These are phyloP conservation scores for Davidsoniella australis DNA, from an alignment of 2,329 filamentous ascomycete genomes.

Conservation along the genomic window DNA sequence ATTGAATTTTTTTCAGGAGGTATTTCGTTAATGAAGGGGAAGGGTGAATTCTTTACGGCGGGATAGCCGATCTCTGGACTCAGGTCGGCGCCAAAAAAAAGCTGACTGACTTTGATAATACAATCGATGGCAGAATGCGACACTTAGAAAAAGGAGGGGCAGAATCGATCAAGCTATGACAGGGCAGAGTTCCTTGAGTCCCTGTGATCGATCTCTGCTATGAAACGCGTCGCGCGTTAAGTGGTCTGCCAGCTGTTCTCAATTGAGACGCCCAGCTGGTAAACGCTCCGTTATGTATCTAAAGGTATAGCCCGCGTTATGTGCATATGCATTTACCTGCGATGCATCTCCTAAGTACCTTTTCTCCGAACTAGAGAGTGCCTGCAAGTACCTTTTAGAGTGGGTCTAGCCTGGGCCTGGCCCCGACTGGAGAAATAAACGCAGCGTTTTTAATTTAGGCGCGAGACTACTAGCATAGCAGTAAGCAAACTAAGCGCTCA, in stretches of 20 bases:
- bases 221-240: constrained; percentile 12
- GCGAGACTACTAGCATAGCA: no score
- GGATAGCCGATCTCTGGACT: no score
- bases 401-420: no score
- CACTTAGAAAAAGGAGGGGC: constrained; percentile 8
- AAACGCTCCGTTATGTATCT: not conserved
- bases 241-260: constrained; percentile 5
- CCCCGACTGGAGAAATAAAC: no score
- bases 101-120: no score
- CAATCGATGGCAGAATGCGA: not conserved
- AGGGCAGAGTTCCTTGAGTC: not conserved
- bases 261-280: not conserved
- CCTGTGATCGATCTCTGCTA: not conserved
- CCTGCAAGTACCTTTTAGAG: no score
- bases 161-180: not conserved
- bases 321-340: not conserved
- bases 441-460: no score
- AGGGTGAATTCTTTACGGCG: not conserved
- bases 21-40: no score
- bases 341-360: no score
- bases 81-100: not conserved
- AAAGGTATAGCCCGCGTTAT: not conserved
- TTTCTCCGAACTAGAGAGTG: no score
- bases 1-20: not conserved
- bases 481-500: no score